These are phyloP conservation scores for Leptographium flavum DNA, from an alignment of 2,329 filamentous ascomycete genomes.

Conservation along the genomic window DNA sequence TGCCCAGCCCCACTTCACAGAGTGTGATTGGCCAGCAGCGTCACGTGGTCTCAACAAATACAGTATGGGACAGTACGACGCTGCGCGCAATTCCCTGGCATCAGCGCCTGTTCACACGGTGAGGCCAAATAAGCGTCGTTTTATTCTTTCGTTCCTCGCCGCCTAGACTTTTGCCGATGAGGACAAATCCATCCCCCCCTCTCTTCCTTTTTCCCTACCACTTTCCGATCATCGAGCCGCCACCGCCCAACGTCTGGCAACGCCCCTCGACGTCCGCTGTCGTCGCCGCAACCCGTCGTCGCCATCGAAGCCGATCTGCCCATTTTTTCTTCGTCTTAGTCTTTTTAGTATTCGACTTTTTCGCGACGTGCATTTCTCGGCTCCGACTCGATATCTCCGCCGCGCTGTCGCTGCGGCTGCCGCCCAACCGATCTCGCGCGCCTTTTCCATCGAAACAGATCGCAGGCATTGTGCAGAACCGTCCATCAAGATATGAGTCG, in stretches of 20 bases:
- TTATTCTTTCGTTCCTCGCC: background rate
- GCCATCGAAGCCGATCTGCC: background rate
- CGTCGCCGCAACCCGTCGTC: background rate
- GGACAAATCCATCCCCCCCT: background rate
- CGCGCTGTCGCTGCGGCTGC: background rate
- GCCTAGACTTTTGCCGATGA: background rate
- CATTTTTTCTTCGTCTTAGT: background rate
- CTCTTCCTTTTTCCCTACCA: background rate
- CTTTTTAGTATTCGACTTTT: slow-evolving; percentile 3
- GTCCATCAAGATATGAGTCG: slow-evolving; percentile 76
- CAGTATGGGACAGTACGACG: background rate
- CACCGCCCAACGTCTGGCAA: background rate
- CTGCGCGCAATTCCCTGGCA: background rate
- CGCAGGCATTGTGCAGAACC: slow-evolving; percentile 1
- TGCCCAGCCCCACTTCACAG: background rate
- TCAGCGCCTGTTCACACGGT: background rate
- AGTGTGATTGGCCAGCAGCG: background rate
- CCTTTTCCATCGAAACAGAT: background rate
- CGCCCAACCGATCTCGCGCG: background rate
- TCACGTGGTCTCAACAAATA: background rate
- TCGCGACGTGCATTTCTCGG: background rate
- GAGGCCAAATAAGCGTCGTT: slow-evolving; percentile 1
- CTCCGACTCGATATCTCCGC: background rate
- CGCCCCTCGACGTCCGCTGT: background rate
- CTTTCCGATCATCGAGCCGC: background rate